Evolutionary conservation across 345 rosid species (phyloP), one percentile per base, ranked within the genome.

Genomic region (Eucalyptus microcorys): DNA sequence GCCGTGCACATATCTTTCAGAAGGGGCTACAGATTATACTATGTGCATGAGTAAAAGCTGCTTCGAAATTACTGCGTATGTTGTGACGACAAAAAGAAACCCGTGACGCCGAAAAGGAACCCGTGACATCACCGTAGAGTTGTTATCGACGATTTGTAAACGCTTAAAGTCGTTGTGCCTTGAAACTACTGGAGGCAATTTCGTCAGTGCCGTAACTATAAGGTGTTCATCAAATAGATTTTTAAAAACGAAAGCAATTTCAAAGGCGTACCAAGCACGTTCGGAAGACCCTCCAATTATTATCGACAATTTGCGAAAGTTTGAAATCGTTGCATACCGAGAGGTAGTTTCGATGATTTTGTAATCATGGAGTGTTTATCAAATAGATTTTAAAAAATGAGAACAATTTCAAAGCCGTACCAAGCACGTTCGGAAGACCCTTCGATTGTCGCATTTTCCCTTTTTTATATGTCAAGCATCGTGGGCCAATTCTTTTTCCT

Each of bases 161-260:
- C 0, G 10, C 21, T 52, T 3, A 2, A 52, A 19, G 4, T 52
- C 21, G 24, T 0, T 1, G 2, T 19, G 22, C 12, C 26, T 53
- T 55, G 13, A 55, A 24, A 55, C 27, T 9, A 55, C 2, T 4
- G 0, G 1, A 24, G 1, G 6, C 3, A 10, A 55, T 24, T 52
- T 21, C 57, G 26, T 52, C 9, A 2, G 10, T 52, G 1, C 2
- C 3, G 2, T 7, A 19, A 1, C 2, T 10, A 10, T 4, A 6
- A 55, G 14, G 2, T 24, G 30, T 10, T 34, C 21, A 32, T 7
- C 24, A 0, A 17, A 16, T 10, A 21, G 2, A 17, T 16, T 34
- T 68, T 3, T 11, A 8, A 52, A 16, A 8, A 16, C 4, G 7
- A 34, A 68, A 68, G 24, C 13, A 5, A 37, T 10, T 37, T 8